Conservation (phyloP, 1,284 basidiomycete genomes). For the Spongiforma sp. region DNA sequence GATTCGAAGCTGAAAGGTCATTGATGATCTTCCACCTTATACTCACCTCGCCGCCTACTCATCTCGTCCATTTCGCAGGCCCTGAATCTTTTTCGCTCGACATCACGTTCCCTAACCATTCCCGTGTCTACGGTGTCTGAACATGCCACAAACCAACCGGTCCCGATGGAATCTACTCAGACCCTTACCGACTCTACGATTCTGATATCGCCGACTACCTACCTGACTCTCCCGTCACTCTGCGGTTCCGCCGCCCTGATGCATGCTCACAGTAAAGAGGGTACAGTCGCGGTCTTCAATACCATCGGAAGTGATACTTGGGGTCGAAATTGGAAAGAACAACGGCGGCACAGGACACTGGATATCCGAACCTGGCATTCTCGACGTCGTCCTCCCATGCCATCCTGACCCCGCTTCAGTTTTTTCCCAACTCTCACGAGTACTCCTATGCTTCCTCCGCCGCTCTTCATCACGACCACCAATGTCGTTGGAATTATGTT, state of each 20-base stretch:
- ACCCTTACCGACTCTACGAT: slow-evolving; percentile 97
- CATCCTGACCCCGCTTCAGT: slow-evolving; percentile 84
- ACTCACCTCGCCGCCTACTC: not conserved
- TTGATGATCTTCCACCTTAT: slow-evolving; percentile 24
- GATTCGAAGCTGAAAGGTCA: slow-evolving; percentile 98
- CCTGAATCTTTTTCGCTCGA: slow-evolving; percentile 95
- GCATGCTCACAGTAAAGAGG: slow-evolving; percentile 87
- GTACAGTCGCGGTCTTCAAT: slow-evolving; percentile 92
- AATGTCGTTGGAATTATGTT: slow-evolving; percentile 99
- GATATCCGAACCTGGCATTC: slow-evolving; percentile 96
- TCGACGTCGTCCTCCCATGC: slow-evolving; percentile 94
- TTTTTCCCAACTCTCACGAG: slow-evolving; percentile 93
- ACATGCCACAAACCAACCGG: slow-evolving; percentile 91
- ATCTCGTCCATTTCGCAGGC: slow-evolving; percentile 52
- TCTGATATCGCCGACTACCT: slow-evolving; percentile 98
- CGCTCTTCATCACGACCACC: slow-evolving; percentile 95
- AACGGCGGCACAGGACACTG: slow-evolving; percentile 66
- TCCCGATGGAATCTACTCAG: slow-evolving; percentile 72
- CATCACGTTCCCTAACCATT: slow-evolving; percentile 91
- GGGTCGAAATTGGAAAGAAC: slow-evolving; percentile 83
- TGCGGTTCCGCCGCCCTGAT: slow-evolving; percentile 93
- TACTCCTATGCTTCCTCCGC: slow-evolving; percentile 84
- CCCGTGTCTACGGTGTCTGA: slow-evolving; percentile 96
- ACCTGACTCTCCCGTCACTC: slow-evolving; percentile 87
- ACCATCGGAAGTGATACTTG: slow-evolving; percentile 96